Evolutionary conservation across 1,284 basidiomycete genomes (phyloP), one percentile per base, ranked within the genome.

Genomic region (Trichosporon coremiiforme): DNA sequence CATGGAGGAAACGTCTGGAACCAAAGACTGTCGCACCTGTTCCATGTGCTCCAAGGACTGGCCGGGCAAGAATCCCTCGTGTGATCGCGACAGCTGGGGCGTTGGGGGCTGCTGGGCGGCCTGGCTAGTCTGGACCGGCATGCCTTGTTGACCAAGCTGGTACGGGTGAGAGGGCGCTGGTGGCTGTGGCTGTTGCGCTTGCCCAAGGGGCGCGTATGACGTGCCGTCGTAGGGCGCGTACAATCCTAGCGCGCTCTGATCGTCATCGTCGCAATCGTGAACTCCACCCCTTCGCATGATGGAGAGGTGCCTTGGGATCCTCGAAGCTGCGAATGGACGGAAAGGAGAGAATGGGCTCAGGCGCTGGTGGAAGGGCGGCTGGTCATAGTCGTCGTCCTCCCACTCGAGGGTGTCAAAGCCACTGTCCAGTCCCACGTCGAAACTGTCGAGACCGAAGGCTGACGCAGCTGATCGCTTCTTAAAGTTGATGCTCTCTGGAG

Each of bases 361-460:
- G 29, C 31, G 57, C 8, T 62, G 57, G 13, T 62, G 41, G 17
- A 62, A 62, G 8, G 31, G 29, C 31, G 22, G 15, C 36, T 64
- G 63, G 12, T n/a, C 36, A 64, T 41, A 64, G 20, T 64, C 63
- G 38, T 64, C 38, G 17, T 64, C 63, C 12, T 64, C 63, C 35
- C 33, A 33, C 25, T 67, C 66, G 47, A 57, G 47, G 38, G 20
- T 38, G 22, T 25, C 63, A 22, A 41, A 35, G 9, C 31, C 3
- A 29, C 17, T 6, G 15, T 33, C 15, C 29, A 33, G 17, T 20
- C 29, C 15, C 6, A 10, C 57, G 29, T 35, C 57, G 13, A 33
- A n/a, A 22, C 3, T 29, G 57, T 33, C 57, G 57, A 62, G 31
- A 10, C 57, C 57, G 15, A 62, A 62, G 7, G 57, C 57, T 33